Evolutionary conservation across 2,329 filamentous ascomycete genomes (phyloP), one percentile per base, ranked within the genome.

Genomic region (Rachicladosporium sp.): DNA sequence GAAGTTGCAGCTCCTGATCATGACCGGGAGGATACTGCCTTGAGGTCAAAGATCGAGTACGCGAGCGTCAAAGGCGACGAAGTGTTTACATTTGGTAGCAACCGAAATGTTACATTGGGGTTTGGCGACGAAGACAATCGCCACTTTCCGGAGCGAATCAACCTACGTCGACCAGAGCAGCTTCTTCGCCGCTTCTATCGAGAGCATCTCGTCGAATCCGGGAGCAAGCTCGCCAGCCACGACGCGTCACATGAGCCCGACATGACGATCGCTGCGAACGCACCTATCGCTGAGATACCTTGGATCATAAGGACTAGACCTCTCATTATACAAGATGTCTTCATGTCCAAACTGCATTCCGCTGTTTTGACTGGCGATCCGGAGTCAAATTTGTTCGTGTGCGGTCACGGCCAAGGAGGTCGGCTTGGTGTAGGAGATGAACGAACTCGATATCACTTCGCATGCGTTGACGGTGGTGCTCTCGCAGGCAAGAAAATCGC

Each of bases 81-180:
- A 55, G 66, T 95, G 1, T 96, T 86, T 53, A 81, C 86, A 1
- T 95, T 96, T 61, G 91, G 91, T 36, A 96, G 88, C 62, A 98
- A 95, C 63, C 93, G 91, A 55, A 98, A 98, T 50, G 64, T 93
- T 7, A 91, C 84, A 0, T 73, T 98, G 13, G 91, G 91, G 1
- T 80, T 96, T 44, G 88, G 88, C n/a, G 88, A 98, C 55, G 82
- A 93, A 53, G 87, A 95, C 57, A 89, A 98, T 56, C 78, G 91
- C 3, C 88, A 96, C 47, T 93, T 82, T 52, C 91, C 91, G 0
- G 91, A 96, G 58, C 81, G 86, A 7, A 77, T 95, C 8, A 67
- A 71, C 27, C 61, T 96, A 29, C 74, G 77, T 40, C 77, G 89
- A 10, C 86, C 91, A 0, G 78, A 84, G 15, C 77, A 85, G 54